Evolutionary conservation across 2,329 filamentous ascomycete genomes (phyloP), one percentile per base, ranked within the genome.

Genomic region (Microdochium paspali): DNA sequence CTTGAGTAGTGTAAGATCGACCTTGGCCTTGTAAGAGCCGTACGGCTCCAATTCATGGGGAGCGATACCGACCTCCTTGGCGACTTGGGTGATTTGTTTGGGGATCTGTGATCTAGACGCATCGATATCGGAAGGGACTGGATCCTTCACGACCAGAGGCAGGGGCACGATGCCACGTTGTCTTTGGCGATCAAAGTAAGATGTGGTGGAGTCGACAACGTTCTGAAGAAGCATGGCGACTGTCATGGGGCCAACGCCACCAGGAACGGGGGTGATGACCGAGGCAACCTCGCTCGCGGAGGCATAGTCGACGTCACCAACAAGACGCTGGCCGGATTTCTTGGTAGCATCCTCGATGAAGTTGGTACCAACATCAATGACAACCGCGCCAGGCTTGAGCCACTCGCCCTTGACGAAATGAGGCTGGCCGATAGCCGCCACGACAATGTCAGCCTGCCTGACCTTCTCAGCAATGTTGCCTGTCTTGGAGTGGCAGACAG

Each of bases 141-240:
- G 90, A 1, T 73, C 74, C 60, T 82, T 69, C 28, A 95, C 70
- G 65, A 87, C 90, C 53, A 98, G 69, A 5, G 89, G 87, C n/a
- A 97, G 75, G 21, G 93, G 88, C 5, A 80, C 77, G 52, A 94
- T 87, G 56, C 80, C 82, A 50, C 93, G 80, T 52, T 84, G 74
- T 69, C 88, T 94, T 65, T 94, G 85, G 51, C 80, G 79, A 53
- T 93, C 87, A 54, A 93, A 93, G 61, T 88, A 90, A 49, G 79
- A 72, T 44, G 83, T 85, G 30, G 93, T 85, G 28, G 91, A 84
- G 56, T 91, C 85, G 47, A 97, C 85, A 9, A 97, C 90, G 61
- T 98, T 98, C 67, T 95, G 87, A 58, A 98, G 73, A 44, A 98
- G 76, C 93, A 98, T 98, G 50, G 93, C 93, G 53, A 98, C 90